Evolutionary conservation across 768 basidiomycete species (phyloP), one percentile per base, ranked within the genome.

Genomic region (Grammothele lineata): DNA sequence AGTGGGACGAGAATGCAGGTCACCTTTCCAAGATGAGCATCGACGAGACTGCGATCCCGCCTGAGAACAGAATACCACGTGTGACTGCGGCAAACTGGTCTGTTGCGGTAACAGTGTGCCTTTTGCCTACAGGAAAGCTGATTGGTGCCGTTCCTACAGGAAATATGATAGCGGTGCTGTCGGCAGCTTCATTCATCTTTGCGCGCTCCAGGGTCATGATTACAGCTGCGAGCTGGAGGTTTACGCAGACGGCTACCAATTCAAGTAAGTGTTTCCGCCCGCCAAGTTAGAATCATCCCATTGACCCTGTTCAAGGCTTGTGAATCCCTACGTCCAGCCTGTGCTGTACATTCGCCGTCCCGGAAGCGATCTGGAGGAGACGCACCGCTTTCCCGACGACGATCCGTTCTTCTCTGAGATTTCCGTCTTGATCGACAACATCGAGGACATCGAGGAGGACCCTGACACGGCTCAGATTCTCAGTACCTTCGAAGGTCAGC

Each of bases 101-200:
- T 37, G 68, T 56, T 43, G 17, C n/a, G 18, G 12, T n/a, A n/a
- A n/a, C n/a, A n/a, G n/a, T n/a, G n/a, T n/a, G n/a, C n/a, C n/a
- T n/a, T n/a, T n/a, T n/a, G n/a, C n/a, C n/a, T n/a, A n/a, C n/a
- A n/a, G n/a, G n/a, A n/a, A n/a, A n/a, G n/a, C n/a, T n/a, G 27
- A 30, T 30, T 30, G 27, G 27, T 30, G n/a, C n/a, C n/a, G n/a
- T n/a, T n/a, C n/a, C 27, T 30, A 14, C 27, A 87, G 86, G 87
- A 99, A 99, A 73, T 99, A 98, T 63, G 85, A 88, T 51, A 91
- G 79, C 47, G 95, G 95, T 11, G 95, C 93, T 27, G 88, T 97
- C 25, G 95, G 96, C 19, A 86, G 80, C 48, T 86, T 99, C 66
- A 89, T 81, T 3, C 95, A 99, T 59, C 75, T 90, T 35, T 87